Conservation (phyloP, 345 rosid genomes). For the Salix arbutifolia region DNA sequence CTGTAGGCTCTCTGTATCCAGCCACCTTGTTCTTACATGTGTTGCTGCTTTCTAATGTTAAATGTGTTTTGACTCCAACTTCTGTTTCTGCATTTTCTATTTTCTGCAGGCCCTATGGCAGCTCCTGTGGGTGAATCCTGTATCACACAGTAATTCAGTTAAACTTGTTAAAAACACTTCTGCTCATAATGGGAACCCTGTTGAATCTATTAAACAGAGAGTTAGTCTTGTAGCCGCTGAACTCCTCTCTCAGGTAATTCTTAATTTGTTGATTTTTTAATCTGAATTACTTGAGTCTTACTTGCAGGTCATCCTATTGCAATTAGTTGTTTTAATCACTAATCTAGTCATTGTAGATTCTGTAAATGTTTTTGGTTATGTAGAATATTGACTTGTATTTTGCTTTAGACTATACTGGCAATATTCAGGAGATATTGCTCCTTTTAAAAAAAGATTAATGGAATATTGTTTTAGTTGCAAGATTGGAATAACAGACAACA, state of each 20-base stretch:
- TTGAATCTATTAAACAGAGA: slow-evolving; percentile 61
- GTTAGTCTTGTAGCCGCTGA: slow-evolving; percentile 73
- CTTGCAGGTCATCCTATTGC: background rate
- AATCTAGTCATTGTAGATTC: background rate
- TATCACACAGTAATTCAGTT: slow-evolving; percentile 39
- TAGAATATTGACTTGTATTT: background rate
- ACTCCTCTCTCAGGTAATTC: slow-evolving; percentile 85
- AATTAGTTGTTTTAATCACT: background rate
- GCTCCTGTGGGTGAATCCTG: slow-evolving; percentile 80
- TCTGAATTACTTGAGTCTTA: background rate
- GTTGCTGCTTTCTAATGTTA: background rate
- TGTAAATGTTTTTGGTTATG: background rate
- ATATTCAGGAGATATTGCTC: slow-evolving; percentile 15
- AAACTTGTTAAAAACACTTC: slow-evolving; percentile 39
- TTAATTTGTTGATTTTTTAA: background rate
- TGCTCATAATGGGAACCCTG: slow-evolving; percentile 45
- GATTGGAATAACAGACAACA: slow-evolving; percentile 93
- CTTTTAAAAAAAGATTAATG: background rate
- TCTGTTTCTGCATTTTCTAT: background rate
- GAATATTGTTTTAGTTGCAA: slow-evolving; percentile 44
- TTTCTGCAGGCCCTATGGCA: slow-evolving; percentile 86
- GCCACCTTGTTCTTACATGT: background rate
- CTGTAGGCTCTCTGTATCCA: background rate
- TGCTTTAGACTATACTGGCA: background rate
- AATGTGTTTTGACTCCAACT: background rate